Evolutionary conservation across 768 basidiomycete species (phyloP), one percentile per base, ranked within the genome.

Genomic region (Saitozyma podzolica): DNA sequence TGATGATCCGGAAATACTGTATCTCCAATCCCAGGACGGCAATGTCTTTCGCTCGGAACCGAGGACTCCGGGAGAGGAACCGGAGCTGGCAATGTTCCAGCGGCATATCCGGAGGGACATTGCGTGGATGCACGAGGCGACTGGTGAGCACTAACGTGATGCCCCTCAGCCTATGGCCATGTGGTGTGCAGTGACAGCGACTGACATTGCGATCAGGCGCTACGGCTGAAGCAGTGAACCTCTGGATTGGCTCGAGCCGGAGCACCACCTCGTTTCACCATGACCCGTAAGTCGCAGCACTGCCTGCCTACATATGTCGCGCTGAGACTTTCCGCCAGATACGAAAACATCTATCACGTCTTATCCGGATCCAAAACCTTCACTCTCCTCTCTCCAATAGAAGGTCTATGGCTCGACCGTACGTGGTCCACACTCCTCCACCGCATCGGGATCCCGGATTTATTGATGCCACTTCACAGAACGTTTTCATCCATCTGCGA

Each of bases 321-420:
- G 50, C 58, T 60, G 45, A 60, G 42, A 45, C 14, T 10, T 14
- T 89, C 29, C 29, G 29, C 29, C 78, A 92, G 91, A 0, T 96
- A 93, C 68, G 93, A 96, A 81, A 97, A 96, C 76, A 86, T 96
- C 58, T 96, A 96, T 78, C 86, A 88, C 6, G 91, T 97, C 40
- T 81, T 93, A 55, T 84, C 89, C 50, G 94, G 92, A 10, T 80
- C 84, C 51, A 97, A 96, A 72, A 86, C 88, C 45, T 96, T 97
- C 73, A 88, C 88, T 0, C 83, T 97, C 10, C 80, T 93, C 19
- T 90, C 93, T 1, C 94, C 94, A 3, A 88, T 88, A n/a, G 93
- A 94, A 73, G 88, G 89, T 17, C 88, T 88, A 85, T 89, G 86
- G 79, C 75, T 95, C 43, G 78, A 87, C 82, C 92, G 93, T 92